Evolutionary conservation across 73 alveolate species (phyloP).

Genomic region (Tetrahymena malaccensis): DNA sequence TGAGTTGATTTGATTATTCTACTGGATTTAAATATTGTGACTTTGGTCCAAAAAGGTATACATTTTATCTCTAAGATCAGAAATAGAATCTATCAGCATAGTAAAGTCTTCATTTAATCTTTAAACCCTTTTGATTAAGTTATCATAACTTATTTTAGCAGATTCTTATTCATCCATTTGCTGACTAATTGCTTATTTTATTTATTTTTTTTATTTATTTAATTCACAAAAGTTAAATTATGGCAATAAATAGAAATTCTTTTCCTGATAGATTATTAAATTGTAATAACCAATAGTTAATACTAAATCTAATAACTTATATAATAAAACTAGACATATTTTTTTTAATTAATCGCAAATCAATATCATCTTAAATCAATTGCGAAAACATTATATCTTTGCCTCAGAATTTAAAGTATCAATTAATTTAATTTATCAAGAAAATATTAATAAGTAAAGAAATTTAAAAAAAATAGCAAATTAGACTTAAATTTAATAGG

Average conservation of each 20-base stretch:
- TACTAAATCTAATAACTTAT: no score
- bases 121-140: background rate
- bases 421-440: background rate
- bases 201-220: no score
- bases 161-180: background rate
- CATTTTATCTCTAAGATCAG: background rate
- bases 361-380: background rate
- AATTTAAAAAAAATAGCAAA: background rate
- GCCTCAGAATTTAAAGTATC: background rate
- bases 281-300: background rate
- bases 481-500: background rate
- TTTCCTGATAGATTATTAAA: background rate
- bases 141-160: background rate
- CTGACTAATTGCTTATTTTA: background rate
- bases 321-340: background rate
- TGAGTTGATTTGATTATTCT: background rate
- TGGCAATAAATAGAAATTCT: no score
- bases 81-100: background rate
- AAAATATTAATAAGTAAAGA: background rate
- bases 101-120: background rate
- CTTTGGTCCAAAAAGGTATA: background rate
- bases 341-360: background rate
- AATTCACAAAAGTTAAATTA: background rate
- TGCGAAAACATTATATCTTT: background rate
- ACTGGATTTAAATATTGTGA: background rate